These are phyloP conservation scores for Fusarium heterosporum DNA, from an alignment of 2,329 filamentous ascomycete species.

Conservation along the genomic window DNA sequence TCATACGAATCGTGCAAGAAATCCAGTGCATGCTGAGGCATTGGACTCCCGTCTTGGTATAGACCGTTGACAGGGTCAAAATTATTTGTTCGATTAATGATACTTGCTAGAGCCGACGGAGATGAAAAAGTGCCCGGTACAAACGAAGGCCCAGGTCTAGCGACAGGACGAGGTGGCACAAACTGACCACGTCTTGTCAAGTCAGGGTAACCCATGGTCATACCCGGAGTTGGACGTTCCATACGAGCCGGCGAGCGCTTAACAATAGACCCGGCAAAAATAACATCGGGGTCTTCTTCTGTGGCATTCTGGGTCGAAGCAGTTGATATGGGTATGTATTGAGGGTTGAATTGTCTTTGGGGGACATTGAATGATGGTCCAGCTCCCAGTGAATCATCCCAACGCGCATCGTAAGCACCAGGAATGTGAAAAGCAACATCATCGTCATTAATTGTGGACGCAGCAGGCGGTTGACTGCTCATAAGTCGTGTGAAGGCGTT, in stretches of 20 bases:
- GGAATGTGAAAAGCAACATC: constrained; percentile 22
- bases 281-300: constrained; percentile 16
- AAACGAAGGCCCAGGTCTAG: background rate
- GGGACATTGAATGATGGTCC: constrained; percentile 2
- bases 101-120: constrained; percentile 45
- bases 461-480: constrained; percentile 44
- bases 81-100: constrained; percentile 54
- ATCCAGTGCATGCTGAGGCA: constrained; percentile 50
- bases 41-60: constrained; percentile 53
- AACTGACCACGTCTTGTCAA: constrained; percentile 4
- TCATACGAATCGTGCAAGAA: constrained; percentile 48
- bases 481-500: constrained; percentile 49
- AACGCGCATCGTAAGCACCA: constrained; percentile 39
- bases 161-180: background rate
- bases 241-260: constrained; percentile 1
- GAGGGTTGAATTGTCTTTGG: background rate
- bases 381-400: constrained; percentile 29
- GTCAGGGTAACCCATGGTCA: constrained; percentile 21
- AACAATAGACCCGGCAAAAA: constrained; percentile 15
- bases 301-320: background rate
- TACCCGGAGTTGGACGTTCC: constrained; percentile 8
- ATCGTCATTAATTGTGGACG: background rate
- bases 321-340: background rate
- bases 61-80: constrained; percentile 53
- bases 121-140: constrained; percentile 10